These are phyloP conservation scores for Lablab purpureus DNA, from an alignment of 306 rosid species.

Conservation along the genomic window DNA sequence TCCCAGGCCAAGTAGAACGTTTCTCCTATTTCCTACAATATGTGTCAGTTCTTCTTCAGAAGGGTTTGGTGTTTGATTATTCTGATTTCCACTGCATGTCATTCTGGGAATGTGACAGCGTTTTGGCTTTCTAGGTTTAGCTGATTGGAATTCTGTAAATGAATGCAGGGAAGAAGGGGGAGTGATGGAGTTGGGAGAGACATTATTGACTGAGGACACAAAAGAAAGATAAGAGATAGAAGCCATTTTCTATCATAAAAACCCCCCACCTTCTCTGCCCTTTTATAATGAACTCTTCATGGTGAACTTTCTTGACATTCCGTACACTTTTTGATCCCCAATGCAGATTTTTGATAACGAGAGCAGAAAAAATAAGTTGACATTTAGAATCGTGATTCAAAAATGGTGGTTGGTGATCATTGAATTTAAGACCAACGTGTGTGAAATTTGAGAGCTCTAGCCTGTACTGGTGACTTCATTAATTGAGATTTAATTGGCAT, in stretches of 20 bases:
- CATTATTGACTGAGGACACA: background rate
- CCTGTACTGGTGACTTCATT: background rate
- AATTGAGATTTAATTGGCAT: background rate
- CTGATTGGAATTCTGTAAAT: slow-evolving; percentile 12
- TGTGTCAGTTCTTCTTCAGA: slow-evolving; percentile 1
- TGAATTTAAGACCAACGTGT: background rate
- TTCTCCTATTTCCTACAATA: slow-evolving; percentile 55
- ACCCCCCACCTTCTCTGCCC: background rate
- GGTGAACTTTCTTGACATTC: slow-evolving; percentile 5
- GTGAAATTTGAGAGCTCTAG: background rate
- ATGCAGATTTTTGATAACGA: background rate
- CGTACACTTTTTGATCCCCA: background rate
- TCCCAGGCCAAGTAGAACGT: slow-evolving; percentile 71
- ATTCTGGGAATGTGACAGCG: slow-evolving; percentile 13
- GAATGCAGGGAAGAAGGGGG: slow-evolving; percentile 28
- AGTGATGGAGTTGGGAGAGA: slow-evolving; percentile 37
- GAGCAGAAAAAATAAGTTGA: background rate
- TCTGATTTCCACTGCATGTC: slow-evolving; percentile 45
- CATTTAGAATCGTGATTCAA: background rate
- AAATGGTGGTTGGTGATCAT: background rate
- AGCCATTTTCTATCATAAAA: slow-evolving; percentile 40
- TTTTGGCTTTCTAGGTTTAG: slow-evolving; percentile 32
- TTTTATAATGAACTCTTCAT: slow-evolving; percentile 39
- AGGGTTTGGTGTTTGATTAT: slow-evolving; percentile 15
- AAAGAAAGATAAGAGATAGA: slow-evolving; percentile 33